Evolutionary conservation across 1,284 basidiomycete genomes (phyloP), one percentile per base, ranked within the genome.

Genomic region (Austropuccinia psidii): DNA sequence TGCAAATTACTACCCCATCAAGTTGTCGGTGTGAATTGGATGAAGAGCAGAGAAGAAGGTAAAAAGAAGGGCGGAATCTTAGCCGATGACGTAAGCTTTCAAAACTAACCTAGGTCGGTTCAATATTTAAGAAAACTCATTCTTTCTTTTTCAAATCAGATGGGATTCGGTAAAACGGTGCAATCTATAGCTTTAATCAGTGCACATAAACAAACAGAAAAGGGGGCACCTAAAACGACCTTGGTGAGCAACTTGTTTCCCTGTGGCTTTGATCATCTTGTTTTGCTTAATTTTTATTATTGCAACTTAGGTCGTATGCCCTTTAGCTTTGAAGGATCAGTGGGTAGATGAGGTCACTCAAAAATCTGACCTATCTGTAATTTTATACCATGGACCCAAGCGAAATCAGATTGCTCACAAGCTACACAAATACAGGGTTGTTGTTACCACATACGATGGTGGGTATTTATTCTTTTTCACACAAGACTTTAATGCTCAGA

Each of bases 341-440:
- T 98, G 95, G 95, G 89, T 89, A 21, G 84, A 86, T 4, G 95
- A 98, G 80, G 87, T 91, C 47, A 82, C 85, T 72, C 90, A 88
- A 75, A 93, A 95, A 84, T 88, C 89, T 0, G 78, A 81, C n/a
- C 83, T 94, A 1, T 85, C 83, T 0, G 90, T 94, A 2, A 82
- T 88, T 15, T 87, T 90, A 61, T 92, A 96, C 79, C 92, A 96
- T 74, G 93, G 93, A 0, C 79, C 87, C 1, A 84, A 80, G 49
- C 85, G 92, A 27, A 29, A 58, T 27, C 41, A 52, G 49, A 50
- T 70, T 15, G 55, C 68, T 19, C 68, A 70, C 54, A 70, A 70
- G 45, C 33, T 70, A 27, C 33, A 70, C 52, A 70, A 70, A 49
- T 70, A 70, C 52, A 54, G 68, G 45, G 68, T 70, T 15, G 68